Evolutionary conservation across 2,329 filamentous ascomycete genomes (phyloP), one percentile per base, ranked within the genome.

Genomic region (Aspergillus piperis): DNA sequence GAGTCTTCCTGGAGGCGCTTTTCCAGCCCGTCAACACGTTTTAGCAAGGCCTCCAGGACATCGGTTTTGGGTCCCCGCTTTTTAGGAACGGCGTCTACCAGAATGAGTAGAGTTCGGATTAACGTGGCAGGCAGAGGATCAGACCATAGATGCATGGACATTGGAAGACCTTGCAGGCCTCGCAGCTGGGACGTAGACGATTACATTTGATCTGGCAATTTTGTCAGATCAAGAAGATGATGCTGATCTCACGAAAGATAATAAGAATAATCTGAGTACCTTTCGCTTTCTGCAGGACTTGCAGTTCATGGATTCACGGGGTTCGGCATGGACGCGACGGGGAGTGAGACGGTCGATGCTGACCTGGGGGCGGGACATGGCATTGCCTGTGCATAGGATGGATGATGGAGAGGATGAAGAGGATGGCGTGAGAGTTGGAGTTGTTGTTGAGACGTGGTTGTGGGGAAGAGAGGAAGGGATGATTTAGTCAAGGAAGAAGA

Each of bases 281-380:
- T 96, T 96, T 80, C 92, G 85, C 78, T 96, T 96, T 68, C 92
- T 86, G 81, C 92, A 96, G 59, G 91, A 95, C 77, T 96, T 96
- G 86, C 92, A 96, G 76, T 96, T 96, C 92, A 96, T 96, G 36
- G 90, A 90, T 81, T 96, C 92, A 70, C 90, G 87, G 42, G 90
- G 90, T 75, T 95, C 90, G 69, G 86, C 89, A 76, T 84, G 87
- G 77, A 86, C 81, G 44, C 89, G 87, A 64, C 89, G 86, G 57
- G 88, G 83, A 25, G 90, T 89, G 66, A 94, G 80, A 63, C 90
- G 86, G 78, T 93, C 89, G 75, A 94, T 94, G 73, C 90, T 89
- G 70, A 93, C 88, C 80, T 91, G 89, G 27, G 89, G 89, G 70
- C 90, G 85, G 65, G 89, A 86, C 83, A 91, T 89, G 73, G 62